Evolutionary conservation across 169 alveolate species (phyloP).

Genomic region (Plasmodium adleri): DNA sequence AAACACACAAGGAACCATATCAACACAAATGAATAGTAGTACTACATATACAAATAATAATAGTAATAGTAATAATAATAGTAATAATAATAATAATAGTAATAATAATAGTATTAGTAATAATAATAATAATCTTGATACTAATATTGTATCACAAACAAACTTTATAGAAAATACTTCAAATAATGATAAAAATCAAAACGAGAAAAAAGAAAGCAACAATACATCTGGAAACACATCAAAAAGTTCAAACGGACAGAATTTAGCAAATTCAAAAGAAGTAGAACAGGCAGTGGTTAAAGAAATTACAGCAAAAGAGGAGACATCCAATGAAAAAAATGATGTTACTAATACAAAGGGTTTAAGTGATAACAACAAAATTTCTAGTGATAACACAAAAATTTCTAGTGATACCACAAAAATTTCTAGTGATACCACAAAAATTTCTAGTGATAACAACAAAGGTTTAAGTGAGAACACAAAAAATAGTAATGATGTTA

Average conservation of each 20-base stretch:
- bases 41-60: too few species aligned
- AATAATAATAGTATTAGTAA: too few species aligned
- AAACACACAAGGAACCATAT: too few species aligned
- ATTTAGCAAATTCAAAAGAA: constrained; percentile 2
- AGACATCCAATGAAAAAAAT: not conserved
- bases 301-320: constrained; percentile 48
- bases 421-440: not conserved
- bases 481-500: not conserved
- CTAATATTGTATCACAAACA: not conserved
- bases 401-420: not conserved
- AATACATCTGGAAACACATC: not conserved
- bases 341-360: not conserved
- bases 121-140: too few species aligned
- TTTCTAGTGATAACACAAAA: not conserved
- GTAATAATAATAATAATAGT: too few species aligned
- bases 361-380: not conserved
- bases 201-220: not conserved
- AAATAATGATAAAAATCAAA: not conserved
- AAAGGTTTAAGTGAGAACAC: not conserved
- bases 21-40: too few species aligned
- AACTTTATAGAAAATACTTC: not conserved
- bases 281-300: constrained; percentile 49
- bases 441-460: not conserved
- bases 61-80: too few species aligned
- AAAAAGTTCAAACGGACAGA: not conserved